These are phyloP conservation scores for Corynascus novoguineensis DNA, from an alignment of 495 filamentous ascomycete genomes.

Conservation along the genomic window DNA sequence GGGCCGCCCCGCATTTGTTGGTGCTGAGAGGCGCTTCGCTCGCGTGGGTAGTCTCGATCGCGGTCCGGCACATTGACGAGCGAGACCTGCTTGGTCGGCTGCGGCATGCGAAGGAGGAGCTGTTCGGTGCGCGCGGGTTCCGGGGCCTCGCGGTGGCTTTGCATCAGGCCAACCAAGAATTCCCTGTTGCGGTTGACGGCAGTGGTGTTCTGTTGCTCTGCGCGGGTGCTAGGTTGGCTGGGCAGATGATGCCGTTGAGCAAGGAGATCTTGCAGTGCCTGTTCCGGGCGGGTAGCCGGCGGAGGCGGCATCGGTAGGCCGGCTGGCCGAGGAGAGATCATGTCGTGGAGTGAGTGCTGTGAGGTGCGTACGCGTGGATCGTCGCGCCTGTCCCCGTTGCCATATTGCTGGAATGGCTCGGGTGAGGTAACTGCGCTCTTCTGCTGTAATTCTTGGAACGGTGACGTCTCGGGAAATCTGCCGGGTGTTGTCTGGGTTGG, in stretches of 20 bases:
- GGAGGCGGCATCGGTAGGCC: constrained; percentile 34
- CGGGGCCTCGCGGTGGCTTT: constrained; percentile 38
- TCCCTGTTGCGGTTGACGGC: constrained; percentile 47
- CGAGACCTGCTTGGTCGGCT: constrained; percentile 28
- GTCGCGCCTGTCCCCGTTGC: constrained; percentile 37
- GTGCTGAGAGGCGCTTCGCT: constrained; percentile 26
- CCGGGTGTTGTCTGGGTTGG: constrained; percentile 15
- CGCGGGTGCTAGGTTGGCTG: constrained; percentile 34
- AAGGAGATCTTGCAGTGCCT: constrained; percentile 50
- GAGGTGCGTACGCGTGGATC: constrained; percentile 30
- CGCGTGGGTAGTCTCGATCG: constrained; percentile 39
- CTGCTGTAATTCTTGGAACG: constrained; percentile 23
- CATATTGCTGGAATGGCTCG: constrained; percentile 40
- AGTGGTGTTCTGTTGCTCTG: constrained; percentile 35
- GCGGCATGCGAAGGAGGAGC: constrained; percentile 27
- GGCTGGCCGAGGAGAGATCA: constrained; percentile 39
- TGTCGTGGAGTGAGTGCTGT: constrained; percentile 35
- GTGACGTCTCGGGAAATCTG: constrained; percentile 30
- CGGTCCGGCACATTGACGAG: constrained; percentile 34
- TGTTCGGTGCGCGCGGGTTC: constrained; percentile 43
- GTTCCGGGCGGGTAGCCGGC: constrained; percentile 41
- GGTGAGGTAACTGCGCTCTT: constrained; percentile 37
- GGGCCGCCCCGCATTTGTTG: constrained; percentile 31
- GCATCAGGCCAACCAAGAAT: constrained; percentile 54
- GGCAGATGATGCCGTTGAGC: constrained; percentile 44